Conservation (phyloP, 305 asterid genomes). For the Fraxinus sp. region DNA sequence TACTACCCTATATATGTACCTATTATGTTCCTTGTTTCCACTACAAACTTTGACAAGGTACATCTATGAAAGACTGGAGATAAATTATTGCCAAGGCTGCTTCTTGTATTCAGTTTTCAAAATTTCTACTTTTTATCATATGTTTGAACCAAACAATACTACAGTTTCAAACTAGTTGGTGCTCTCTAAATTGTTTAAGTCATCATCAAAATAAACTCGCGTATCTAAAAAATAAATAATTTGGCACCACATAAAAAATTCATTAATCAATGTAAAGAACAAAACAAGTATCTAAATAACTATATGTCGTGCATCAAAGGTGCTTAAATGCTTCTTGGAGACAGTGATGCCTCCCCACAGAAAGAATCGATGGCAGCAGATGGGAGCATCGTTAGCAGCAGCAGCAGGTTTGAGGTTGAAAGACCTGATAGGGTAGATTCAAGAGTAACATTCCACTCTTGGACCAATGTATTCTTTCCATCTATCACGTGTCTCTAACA, state of each 20-base stretch:
- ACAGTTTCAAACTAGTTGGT: neutral
- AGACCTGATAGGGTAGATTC: neutral
- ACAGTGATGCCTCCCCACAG: neutral
- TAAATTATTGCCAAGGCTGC: neutral
- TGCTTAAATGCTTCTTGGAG: neutral
- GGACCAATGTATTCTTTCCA: neutral
- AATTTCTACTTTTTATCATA: neutral
- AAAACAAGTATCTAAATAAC: neutral
- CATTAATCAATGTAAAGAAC: neutral
- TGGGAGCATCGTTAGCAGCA: neutral
- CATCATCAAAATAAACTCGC: neutral
- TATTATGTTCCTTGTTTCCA: neutral
- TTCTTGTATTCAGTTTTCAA: neutral
- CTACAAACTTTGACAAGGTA: neutral
- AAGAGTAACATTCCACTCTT: neutral
- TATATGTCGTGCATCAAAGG: neutral
- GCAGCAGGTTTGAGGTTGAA: neutral
- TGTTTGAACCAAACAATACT: neutral
- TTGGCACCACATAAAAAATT: neutral
- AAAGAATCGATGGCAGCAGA: neutral
- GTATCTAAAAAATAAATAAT: neutral
- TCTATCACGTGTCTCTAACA: neutral
- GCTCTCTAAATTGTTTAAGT: neutral
- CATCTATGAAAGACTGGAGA: neutral
- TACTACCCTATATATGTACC: neutral